These are phyloP conservation scores for Limtongia smithiae DNA, from an alignment of 805 yeast genomes.

Conservation along the genomic window DNA sequence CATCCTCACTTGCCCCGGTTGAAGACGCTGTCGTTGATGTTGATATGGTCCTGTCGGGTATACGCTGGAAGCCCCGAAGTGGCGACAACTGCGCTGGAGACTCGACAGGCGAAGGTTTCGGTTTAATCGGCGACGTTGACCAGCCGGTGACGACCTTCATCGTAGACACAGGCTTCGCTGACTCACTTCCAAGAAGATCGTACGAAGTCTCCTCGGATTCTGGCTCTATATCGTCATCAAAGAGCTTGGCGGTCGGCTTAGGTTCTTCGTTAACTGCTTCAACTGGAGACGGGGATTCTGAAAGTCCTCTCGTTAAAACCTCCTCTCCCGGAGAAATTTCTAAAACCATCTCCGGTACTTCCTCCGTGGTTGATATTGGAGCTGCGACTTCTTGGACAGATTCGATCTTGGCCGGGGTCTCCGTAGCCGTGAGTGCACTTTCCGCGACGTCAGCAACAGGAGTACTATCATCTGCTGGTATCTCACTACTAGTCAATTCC, in stretches of 20 bases:
- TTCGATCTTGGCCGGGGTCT: too few species aligned
- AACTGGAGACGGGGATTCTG: too few species aligned
- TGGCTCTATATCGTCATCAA: conserved; percentile 1
- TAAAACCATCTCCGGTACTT: too few species aligned
- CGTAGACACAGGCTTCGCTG: not conserved
- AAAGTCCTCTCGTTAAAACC: not conserved
- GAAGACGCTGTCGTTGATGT: not conserved
- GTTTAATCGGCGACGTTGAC: not conserved
- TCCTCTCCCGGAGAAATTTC: not conserved
- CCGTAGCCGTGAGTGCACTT: too few species aligned
- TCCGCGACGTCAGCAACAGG: too few species aligned
- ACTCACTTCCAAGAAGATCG: not conserved
- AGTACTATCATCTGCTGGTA: too few species aligned
- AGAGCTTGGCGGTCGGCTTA: not conserved
- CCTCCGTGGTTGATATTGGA: not conserved
- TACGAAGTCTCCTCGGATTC: conserved; percentile 4
- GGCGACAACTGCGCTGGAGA: too few species aligned
- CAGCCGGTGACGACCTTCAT: not conserved
- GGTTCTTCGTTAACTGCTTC: not conserved
- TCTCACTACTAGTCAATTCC: too few species aligned
- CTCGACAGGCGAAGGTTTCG: not conserved
- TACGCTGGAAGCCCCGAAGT: not conserved
- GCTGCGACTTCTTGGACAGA: too few species aligned
- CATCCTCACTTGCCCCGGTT: too few species aligned
- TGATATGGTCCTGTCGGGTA: not conserved